Percentiles rank a stretch among this genome's conserved stretches.
These are phyloP conservation scores for Iris macrosiphon DNA, from an alignment of 106 monocot species.

Conservation along the genomic window DNA sequence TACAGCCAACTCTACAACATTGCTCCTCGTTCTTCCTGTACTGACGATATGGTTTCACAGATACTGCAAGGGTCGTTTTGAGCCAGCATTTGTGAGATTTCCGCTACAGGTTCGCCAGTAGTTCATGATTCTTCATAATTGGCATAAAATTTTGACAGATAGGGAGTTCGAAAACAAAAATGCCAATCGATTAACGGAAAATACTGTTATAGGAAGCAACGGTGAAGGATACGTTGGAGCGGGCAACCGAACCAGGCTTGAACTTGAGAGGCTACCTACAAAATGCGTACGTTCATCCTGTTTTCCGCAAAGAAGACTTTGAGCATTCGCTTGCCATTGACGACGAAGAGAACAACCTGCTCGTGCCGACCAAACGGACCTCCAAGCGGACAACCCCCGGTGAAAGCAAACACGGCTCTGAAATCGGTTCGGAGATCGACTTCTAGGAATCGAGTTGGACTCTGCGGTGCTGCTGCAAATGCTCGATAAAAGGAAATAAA, in stretches of 20 bases:
- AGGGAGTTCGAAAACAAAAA: no score
- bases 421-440: constrained; percentile 19
- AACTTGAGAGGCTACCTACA: constrained; percentile 67
- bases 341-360: constrained; percentile 56
- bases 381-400: constrained; percentile 44
- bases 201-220: constrained; percentile 79
- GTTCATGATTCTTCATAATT: no score
- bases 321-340: constrained; percentile 13
- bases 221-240: constrained; percentile 93
- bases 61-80: constrained; percentile 75
- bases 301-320: constrained; percentile 21
- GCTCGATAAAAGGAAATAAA: no score
- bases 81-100: constrained; percentile 78
- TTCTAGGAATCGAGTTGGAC: constrained; percentile 4
- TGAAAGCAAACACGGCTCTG: constrained; percentile 31
- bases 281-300: constrained; percentile 82
- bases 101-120: constrained; percentile 84
- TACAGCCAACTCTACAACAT: constrained; percentile 48
- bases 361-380: constrained; percentile 66
- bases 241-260: constrained; percentile 69
- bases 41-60: constrained; percentile 78
- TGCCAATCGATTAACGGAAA: no score
- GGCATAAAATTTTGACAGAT: no score
- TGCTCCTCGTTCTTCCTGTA: constrained; percentile 62
- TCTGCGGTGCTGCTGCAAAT: no score